Percentiles rank a stretch among this genome's conserved stretches.
Conservation (phyloP, 2,329 filamentous ascomycete species). For the Paraconiothyrium sp. region DNA sequence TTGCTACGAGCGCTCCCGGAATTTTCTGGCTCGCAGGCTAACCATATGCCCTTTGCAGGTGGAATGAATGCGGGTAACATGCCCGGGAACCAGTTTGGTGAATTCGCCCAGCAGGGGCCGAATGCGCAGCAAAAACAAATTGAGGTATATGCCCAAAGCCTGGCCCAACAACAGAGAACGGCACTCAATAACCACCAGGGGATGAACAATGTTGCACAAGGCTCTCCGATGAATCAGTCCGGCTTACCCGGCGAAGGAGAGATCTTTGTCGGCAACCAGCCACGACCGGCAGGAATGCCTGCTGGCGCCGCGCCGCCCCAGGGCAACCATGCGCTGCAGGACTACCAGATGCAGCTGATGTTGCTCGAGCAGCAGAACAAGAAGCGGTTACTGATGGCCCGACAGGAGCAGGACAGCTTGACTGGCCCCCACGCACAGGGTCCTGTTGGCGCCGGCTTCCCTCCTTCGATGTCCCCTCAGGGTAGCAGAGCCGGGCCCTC, state of each 20-base stretch:
- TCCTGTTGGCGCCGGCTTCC: conserved; percentile 66
- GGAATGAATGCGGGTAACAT: conserved; percentile 80
- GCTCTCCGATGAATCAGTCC: conserved; percentile 82
- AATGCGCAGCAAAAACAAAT: conserved; percentile 82
- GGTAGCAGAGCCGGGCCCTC: conserved; percentile 75
- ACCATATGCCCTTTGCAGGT: conserved; percentile 71
- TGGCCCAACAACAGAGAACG: conserved; percentile 84
- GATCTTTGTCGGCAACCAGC: conserved; percentile 47
- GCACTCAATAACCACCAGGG: conserved; percentile 82
- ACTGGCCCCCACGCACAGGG: conserved; percentile 58
- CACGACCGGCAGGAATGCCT: conserved; percentile 60
- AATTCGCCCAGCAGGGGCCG: conserved; percentile 63
- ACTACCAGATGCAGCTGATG: conserved; percentile 92
- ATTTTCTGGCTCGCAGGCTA: conserved; percentile 66
- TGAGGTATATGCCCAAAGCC: conserved; percentile 84
- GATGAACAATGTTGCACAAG: conserved; percentile 76
- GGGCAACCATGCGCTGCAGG: conserved; percentile 83
- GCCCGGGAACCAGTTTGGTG: conserved; percentile 78
- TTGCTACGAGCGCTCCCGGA: conserved; percentile 29
- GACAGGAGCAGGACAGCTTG: conserved; percentile 78
- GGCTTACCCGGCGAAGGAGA: conserved; percentile 46
- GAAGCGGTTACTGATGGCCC: conserved; percentile 84
- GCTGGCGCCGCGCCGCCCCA: conserved; percentile 66
- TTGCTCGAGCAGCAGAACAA: conserved; percentile 87
- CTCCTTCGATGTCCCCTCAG: conserved; percentile 73